These are phyloP conservation scores for Hypoxylon trugodes DNA, from an alignment of 495 filamentous ascomycete genomes.

Conservation along the genomic window DNA sequence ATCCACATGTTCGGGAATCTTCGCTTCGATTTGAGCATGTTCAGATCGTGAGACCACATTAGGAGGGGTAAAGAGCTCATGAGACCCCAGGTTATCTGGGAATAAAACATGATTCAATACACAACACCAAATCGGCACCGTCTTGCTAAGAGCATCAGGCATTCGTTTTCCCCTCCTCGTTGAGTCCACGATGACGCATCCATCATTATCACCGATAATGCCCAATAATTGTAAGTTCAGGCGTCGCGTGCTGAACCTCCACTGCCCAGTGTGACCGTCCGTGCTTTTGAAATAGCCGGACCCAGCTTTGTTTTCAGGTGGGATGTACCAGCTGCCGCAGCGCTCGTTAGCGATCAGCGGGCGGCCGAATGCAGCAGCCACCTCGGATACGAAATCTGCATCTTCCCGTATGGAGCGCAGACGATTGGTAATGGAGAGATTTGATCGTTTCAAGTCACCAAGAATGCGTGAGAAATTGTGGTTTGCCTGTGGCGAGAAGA, in stretches of 20 bases:
- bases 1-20: conserved; percentile 71
- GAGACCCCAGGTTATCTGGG: conserved; percentile 55
- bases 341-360: conserved; percentile 93
- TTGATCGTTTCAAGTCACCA: conserved; percentile 70
- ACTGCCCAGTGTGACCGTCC: conserved; percentile 89
- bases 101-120: conserved; percentile 86
- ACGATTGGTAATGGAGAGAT: conserved; percentile 81
- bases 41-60: conserved; percentile 75
- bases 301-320: conserved; percentile 67
- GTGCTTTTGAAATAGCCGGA: conserved; percentile 98
- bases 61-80: conserved; percentile 71
- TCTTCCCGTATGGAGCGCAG: conserved; percentile 76
- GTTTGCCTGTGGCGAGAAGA: conserved; percentile 61
- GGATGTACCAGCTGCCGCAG: conserved; percentile 96
- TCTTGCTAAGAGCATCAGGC: conserved; percentile 93
- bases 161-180: conserved; percentile 91
- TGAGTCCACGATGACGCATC: conserved; percentile 96
- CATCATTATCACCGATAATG: conserved; percentile 66
- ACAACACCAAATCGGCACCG: conserved; percentile 90
- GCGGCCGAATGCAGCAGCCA: conserved; percentile 60
- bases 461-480: conserved; percentile 64
- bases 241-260: conserved; percentile 84
- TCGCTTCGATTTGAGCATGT: conserved; percentile 76
- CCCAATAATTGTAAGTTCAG: conserved; percentile 83
- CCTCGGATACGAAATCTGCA: conserved; percentile 69